A percentile compares a stretch with the other conserved stretches of the same genome.
phyloP scores from a whole-genome alignment of 495 filamentous ascomycete species.

The Penicillium cinerascens region DNA sequence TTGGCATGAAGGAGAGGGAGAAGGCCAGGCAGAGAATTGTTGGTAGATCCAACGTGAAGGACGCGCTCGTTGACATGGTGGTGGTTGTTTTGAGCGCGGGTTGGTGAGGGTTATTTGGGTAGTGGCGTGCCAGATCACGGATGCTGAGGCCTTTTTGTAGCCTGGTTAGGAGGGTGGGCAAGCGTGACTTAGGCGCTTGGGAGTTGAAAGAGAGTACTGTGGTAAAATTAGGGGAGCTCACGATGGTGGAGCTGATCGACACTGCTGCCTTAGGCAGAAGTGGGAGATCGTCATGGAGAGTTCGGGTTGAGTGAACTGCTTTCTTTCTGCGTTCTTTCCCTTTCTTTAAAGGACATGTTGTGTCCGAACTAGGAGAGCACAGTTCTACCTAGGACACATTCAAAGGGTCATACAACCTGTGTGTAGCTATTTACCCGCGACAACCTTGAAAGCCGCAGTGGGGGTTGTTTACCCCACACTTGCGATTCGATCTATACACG shows the following conservation, averaged over 20 bases:
- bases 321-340: not conserved
- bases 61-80: slow-evolving; percentile 16
- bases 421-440: not conserved
- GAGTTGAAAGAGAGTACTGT: not conserved
- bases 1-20: slow-evolving; percentile 50
- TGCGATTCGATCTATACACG: not conserved
- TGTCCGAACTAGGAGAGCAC: not conserved
- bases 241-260: no score
- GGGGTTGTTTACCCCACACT: not conserved
- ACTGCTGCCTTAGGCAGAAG: not conserved
- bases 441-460: not conserved
- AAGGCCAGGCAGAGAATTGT: slow-evolving; percentile 53
- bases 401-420: not conserved
- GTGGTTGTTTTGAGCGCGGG: not conserved
- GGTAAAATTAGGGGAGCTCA: not conserved
- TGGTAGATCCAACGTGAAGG: slow-evolving; percentile 44
- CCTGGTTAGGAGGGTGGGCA: not conserved
- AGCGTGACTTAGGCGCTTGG: not conserved
- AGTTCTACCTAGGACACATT: not conserved
- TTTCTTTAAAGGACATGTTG: not conserved
- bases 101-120: not conserved
- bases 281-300: not conserved
- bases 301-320: not conserved
- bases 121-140: not conserved
- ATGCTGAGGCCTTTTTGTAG: not conserved